Evolutionary conservation across 306 rosid genomes (phyloP).

Genomic region (Rosa rugosa): DNA sequence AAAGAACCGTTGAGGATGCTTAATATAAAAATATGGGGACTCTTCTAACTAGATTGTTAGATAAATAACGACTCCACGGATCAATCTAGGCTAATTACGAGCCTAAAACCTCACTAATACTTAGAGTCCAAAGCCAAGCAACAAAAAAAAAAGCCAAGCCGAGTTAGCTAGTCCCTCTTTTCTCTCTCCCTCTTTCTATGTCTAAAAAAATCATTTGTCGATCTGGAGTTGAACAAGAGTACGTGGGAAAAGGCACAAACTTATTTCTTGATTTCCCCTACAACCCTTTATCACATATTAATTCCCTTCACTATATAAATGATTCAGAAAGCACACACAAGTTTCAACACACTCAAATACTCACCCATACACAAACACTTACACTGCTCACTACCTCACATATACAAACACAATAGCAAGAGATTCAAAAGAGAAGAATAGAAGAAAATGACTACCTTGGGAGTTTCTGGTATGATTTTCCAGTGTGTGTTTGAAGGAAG

Average conservation of each 20-base stretch:
- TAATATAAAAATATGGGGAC: background rate
- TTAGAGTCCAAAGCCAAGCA: background rate
- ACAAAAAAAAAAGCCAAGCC: conserved; percentile 2
- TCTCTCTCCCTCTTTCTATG: background rate
- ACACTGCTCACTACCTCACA: background rate
- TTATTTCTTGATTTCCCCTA: conserved; percentile 19
- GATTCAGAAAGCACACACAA: conserved; percentile 9
- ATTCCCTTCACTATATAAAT: conserved; percentile 6
- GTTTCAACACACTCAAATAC: conserved; percentile 3
- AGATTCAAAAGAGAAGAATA: background rate
- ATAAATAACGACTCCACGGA: conserved; percentile 11
- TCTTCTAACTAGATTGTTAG: background rate
- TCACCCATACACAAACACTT: background rate
- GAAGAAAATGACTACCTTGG: conserved; percentile 36
- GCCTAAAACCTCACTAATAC: background rate
- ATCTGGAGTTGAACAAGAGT: background rate
- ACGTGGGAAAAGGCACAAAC: background rate
- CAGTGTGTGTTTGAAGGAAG: conserved; percentile 57
- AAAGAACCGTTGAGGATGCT: background rate
- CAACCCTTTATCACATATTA: background rate
- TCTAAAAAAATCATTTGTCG: background rate
- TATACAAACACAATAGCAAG: background rate
- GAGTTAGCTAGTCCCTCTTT: background rate
- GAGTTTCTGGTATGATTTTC: conserved; percentile 43
- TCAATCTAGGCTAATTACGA: background rate